These are phyloP conservation scores for Paradendryphiella salina DNA, from an alignment of 2,329 filamentous ascomycete species.

Conservation along the genomic window DNA sequence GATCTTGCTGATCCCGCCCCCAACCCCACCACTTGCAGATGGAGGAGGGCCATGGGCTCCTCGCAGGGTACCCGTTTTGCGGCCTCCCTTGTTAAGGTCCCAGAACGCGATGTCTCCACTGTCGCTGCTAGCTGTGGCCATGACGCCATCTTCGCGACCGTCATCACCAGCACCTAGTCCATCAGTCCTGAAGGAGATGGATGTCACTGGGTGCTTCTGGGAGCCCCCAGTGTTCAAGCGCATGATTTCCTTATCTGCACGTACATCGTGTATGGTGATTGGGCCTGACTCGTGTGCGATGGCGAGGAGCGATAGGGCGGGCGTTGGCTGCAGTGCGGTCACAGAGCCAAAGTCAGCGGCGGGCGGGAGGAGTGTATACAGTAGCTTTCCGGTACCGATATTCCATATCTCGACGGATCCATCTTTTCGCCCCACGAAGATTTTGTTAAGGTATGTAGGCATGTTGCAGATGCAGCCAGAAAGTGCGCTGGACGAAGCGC, in stretches of 20 bases:
- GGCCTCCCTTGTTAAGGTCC: slow-evolving; percentile 89
- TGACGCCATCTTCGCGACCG: slow-evolving; percentile 80
- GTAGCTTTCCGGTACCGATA: slow-evolving; percentile 82
- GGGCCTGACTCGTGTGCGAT: slow-evolving; percentile 83
- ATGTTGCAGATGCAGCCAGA: slow-evolving; percentile 81
- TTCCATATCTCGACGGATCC: slow-evolving; percentile 98
- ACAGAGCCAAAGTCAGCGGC: slow-evolving; percentile 73
- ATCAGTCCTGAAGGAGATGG: slow-evolving; percentile 89
- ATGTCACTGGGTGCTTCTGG: slow-evolving; percentile 67
- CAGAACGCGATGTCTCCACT: slow-evolving; percentile 93
- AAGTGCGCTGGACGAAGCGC: slow-evolving; percentile 66
- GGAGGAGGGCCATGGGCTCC: slow-evolving; percentile 83
- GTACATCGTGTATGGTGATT: slow-evolving; percentile 78
- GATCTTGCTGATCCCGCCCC: slow-evolving; percentile 80
- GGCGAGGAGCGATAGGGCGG: slow-evolving; percentile 81
- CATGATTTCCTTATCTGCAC: slow-evolving; percentile 73
- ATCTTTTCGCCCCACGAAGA: slow-evolving; percentile 84
- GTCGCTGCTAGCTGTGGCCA: slow-evolving; percentile 81
- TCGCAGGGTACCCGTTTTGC: slow-evolving; percentile 82
- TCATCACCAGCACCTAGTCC: slow-evolving; percentile 85
- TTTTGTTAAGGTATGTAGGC: slow-evolving; percentile 95
- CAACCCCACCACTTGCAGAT: slow-evolving; percentile 56
- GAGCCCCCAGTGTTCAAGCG: slow-evolving; percentile 67
- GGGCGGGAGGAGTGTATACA: slow-evolving; percentile 85
- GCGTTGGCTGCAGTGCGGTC: slow-evolving; percentile 82